These are phyloP conservation scores for Akebia trifoliata DNA, from an alignment of 164 flowering plant species.

Conservation along the genomic window DNA sequence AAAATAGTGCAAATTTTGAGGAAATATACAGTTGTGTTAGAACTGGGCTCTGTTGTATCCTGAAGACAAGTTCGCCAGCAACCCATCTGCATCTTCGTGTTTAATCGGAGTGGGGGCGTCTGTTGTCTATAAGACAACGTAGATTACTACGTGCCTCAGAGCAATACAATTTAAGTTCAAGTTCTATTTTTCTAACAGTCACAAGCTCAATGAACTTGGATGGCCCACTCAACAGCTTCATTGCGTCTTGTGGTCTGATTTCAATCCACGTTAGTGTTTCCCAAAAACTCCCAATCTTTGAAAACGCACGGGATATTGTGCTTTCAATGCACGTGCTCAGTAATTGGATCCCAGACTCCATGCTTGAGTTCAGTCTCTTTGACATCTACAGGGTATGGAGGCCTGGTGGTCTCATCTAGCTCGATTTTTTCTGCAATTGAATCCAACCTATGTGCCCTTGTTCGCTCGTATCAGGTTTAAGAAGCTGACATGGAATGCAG, in stretches of 20 bases:
- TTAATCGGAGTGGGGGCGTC: too few species aligned
- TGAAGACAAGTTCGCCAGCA: too few species aligned
- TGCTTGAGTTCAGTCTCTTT: conserved; percentile 35
- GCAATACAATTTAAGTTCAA: too few species aligned
- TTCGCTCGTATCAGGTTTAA: conserved; percentile 27
- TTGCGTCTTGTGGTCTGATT: conserved; percentile 41
- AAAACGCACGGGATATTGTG: conserved; percentile 37
- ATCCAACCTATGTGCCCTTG: conserved; percentile 28
- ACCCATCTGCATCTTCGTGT: too few species aligned
- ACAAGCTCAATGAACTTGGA: conserved; percentile 36
- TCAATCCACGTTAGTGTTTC: conserved; percentile 31
- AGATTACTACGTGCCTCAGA: too few species aligned
- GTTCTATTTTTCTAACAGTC: too few species aligned
- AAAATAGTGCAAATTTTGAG: too few species aligned
- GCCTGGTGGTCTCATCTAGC: conserved; percentile 51
- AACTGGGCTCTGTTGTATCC: too few species aligned
- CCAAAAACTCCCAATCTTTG: conserved; percentile 48
- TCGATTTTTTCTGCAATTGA: conserved; percentile 44
- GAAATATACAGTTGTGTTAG: too few species aligned
- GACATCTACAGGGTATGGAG: conserved; percentile 46
- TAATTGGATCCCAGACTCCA: conserved; percentile 33
- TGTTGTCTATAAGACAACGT: too few species aligned
- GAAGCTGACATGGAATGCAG: conserved; percentile 37
- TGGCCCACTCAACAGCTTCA: conserved; percentile 37
- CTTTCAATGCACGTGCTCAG: conserved; percentile 36